A percentile compares a stretch with the other conserved stretches of the same genome.
These are phyloP conservation scores for Claviceps pusilla DNA, from an alignment of 2,329 filamentous ascomycete species.

Conservation along the genomic window DNA sequence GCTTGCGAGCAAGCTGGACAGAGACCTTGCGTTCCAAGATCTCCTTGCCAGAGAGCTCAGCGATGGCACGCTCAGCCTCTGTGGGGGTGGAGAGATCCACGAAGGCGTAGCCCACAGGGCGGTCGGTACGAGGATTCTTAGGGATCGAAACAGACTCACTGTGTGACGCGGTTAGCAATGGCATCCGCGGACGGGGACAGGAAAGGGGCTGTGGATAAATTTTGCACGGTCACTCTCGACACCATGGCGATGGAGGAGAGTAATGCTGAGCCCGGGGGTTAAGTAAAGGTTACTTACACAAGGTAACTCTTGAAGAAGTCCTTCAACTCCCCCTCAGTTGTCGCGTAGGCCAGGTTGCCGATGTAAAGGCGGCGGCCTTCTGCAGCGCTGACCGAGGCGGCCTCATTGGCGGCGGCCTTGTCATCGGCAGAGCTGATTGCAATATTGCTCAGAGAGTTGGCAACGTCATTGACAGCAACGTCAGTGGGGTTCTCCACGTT, in stretches of 20 bases:
- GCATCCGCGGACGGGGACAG: background rate
- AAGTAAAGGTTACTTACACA: constrained; percentile 59
- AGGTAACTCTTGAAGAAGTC: constrained; percentile 99
- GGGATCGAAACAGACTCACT: constrained; percentile 98
- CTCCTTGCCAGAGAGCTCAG: constrained; percentile 90
- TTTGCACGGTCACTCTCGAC: background rate
- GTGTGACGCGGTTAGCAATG: constrained; percentile 8
- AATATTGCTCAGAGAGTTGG: constrained; percentile 58
- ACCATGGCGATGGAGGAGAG: background rate
- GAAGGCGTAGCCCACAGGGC: constrained; percentile 96
- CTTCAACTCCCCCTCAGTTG: constrained; percentile 99
- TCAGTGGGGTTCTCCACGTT: constrained; percentile 49
- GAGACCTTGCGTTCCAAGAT: constrained; percentile 98
- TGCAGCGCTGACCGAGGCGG: constrained; percentile 89
- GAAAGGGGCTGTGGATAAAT: background rate
- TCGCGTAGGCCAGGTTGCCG: constrained; percentile 99
- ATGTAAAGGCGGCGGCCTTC: constrained; percentile 99
- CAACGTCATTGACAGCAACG: constrained; percentile 61
- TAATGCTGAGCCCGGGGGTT: too few species aligned
- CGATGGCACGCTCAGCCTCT: constrained; percentile 90
- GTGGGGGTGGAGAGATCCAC: constrained; percentile 90
- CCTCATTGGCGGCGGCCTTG: constrained; percentile 60
- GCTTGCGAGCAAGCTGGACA: constrained; percentile 95
- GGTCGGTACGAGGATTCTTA: constrained; percentile 97
- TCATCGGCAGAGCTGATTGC: constrained; percentile 42